Percentiles rank a stretch among this genome's conserved stretches.
These are phyloP conservation scores for Schwanniomyces pseudopolymorphus DNA, from an alignment of 805 yeast genomes.

Conservation along the genomic window DNA sequence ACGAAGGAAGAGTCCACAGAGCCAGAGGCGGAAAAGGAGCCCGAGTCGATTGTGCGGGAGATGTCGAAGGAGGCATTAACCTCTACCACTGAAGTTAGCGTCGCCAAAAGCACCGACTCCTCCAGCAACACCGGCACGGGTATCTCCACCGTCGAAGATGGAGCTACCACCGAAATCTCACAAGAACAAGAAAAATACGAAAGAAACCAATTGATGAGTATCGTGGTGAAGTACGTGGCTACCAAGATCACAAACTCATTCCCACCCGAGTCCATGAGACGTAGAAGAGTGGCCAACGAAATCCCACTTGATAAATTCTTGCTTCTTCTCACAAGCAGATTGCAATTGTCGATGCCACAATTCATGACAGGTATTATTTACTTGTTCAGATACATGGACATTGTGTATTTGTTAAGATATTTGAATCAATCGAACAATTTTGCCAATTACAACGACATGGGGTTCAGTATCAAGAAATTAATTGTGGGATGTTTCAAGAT, in stretches of 20 bases:
- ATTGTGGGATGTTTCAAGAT: slow-evolving; percentile 43
- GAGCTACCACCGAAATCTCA: slow-evolving; percentile 5
- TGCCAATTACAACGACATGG: slow-evolving; percentile 45
- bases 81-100: neutral
- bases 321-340: slow-evolving; percentile 36
- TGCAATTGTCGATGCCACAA: slow-evolving; percentile 31
- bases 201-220: slow-evolving; percentile 39
- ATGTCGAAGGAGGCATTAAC: neutral
- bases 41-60: neutral
- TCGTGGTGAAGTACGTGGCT: slow-evolving; percentile 42
- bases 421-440: slow-evolving; percentile 45
- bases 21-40: slow-evolving; percentile 18
- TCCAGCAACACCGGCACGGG: too few species aligned
- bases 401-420: slow-evolving; percentile 43
- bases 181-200: slow-evolving; percentile 27
- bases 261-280: slow-evolving; percentile 37
- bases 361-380: slow-evolving; percentile 44
- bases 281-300: slow-evolving; percentile 14
- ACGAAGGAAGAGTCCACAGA: slow-evolving; percentile 7
- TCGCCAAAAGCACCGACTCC: neutral
- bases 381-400: slow-evolving; percentile 47
- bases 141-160: neutral
- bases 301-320: slow-evolving; percentile 41
- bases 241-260: slow-evolving; percentile 43
- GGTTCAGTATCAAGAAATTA: slow-evolving; percentile 39